phyloP scores from a whole-genome alignment of 352 stramenopile genomes.

The Phytopythium kandeliae region DNA sequence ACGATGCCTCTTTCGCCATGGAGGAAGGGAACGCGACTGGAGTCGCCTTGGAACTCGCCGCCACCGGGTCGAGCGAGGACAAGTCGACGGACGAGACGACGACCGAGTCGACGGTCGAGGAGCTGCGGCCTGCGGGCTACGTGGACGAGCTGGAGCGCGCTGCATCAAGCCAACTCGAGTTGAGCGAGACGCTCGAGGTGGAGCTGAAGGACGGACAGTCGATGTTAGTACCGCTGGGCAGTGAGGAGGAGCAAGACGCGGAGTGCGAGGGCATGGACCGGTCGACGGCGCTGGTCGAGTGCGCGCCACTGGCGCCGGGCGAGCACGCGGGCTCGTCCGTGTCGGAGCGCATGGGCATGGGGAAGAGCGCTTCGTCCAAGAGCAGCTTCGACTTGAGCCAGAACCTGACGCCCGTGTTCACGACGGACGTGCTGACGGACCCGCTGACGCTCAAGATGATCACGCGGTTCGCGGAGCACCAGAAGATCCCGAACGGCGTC shows the following conservation, averaged over 20 bases:
- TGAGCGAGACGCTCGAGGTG: neutral
- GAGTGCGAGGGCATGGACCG: constrained; percentile 1
- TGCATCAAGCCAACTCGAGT: too few relatives aligned
- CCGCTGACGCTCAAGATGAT: constrained; percentile 72
- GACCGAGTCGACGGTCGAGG: neutral
- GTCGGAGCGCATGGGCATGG: constrained; percentile 1
- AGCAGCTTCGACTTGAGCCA: constrained; percentile 52
- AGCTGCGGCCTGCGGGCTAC: neutral
- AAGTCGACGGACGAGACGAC: neutral
- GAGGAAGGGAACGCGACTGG: neutral
- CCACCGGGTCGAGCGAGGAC: neutral
- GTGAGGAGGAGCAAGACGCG: too few relatives aligned
- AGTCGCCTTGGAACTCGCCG: neutral
- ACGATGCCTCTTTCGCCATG: neutral
- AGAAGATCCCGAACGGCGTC: constrained; percentile 46
- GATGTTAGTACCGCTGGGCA: too few relatives aligned
- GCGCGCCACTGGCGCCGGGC: neutral
- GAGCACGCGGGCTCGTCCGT: neutral
- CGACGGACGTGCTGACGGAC: constrained; percentile 71
- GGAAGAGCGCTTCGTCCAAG: constrained; percentile 12
- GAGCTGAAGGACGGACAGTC: too few relatives aligned
- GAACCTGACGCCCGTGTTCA: constrained; percentile 74
- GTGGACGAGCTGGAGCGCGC: too few relatives aligned
- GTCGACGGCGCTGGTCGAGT: neutral
- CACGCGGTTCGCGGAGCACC: constrained; percentile 44